Conservation (phyloP, 2,329 filamentous ascomycete genomes). For the Verticillium klebahnii region DNA sequence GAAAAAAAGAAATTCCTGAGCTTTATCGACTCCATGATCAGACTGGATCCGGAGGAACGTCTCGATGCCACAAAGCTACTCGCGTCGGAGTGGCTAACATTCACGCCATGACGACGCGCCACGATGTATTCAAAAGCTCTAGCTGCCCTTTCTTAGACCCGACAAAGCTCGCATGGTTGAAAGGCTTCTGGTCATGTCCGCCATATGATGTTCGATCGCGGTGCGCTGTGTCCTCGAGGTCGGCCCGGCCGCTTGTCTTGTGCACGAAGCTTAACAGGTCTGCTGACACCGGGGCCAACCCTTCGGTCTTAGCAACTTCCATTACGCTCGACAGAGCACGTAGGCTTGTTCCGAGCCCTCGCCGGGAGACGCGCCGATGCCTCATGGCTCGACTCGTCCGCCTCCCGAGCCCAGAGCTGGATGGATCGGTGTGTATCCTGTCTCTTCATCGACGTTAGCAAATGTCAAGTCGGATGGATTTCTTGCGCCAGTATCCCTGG, state of each 20-base stretch:
- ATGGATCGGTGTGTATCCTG: background rate
- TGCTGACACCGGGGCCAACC: background rate
- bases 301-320: background rate
- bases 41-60: no score
- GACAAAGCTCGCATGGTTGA: no score
- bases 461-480: background rate
- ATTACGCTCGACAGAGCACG: background rate
- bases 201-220: no score
- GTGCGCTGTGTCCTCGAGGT: no score
- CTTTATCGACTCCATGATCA: no score
- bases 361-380: conserved; percentile 1
- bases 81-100: no score
- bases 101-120: no score
- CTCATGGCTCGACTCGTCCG: background rate
- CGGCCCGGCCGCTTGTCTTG: background rate
- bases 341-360: background rate
- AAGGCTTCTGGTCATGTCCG: no score
- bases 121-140: no score
- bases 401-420: background rate
- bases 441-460: background rate
- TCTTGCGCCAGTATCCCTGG: background rate
- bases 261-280: background rate
- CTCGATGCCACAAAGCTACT: no score
- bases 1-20: no score
- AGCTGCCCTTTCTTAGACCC: no score